Conservation (phyloP, 176 grass and related monocot genomes). For the Raddia guianensis region DNA sequence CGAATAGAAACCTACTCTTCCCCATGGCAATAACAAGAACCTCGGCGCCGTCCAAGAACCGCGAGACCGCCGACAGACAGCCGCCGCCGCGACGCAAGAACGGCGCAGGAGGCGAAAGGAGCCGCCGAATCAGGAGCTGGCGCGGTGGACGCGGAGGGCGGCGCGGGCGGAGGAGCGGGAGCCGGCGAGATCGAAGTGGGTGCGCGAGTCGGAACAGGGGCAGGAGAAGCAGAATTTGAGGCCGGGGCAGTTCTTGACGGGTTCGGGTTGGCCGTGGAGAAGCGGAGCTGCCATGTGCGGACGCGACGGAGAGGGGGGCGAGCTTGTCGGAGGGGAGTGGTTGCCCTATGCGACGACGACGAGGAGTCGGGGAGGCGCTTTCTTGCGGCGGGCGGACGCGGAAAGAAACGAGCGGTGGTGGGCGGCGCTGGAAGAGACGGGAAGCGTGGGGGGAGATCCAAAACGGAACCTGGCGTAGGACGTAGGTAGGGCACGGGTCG, state of each 20-base stretch:
- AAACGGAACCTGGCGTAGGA: not conserved
- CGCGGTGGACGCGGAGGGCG: slow-evolving; percentile 40
- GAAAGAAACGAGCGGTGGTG: slow-evolving; percentile 49
- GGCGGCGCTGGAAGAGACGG: slow-evolving; percentile 41
- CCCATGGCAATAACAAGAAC: slow-evolving; percentile 49
- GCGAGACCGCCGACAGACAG: not conserved
- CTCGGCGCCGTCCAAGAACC: slow-evolving; percentile 2
- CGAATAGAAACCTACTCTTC: slow-evolving; percentile 41
- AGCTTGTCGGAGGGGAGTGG: slow-evolving; percentile 16
- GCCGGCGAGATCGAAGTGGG: slow-evolving; percentile 35
- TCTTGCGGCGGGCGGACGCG: not conserved
- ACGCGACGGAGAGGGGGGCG: slow-evolving; percentile 10
- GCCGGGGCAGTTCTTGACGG: slow-evolving; percentile 45
- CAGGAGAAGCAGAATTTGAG: slow-evolving; percentile 43
- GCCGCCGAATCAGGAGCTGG: slow-evolving; percentile 49
- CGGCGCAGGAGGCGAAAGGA: not conserved
- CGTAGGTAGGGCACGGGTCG: slow-evolving; percentile 32
- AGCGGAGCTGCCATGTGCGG: slow-evolving; percentile 61
- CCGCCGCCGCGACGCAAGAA: not conserved
- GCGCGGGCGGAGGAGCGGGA: not conserved
- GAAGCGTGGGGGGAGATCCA: not conserved
- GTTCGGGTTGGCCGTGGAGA: slow-evolving; percentile 40
- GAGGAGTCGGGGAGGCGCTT: not conserved
- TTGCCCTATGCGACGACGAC: not conserved
- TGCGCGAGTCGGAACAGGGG: slow-evolving; percentile 31